Evolutionary conservation across 1,139 yeast species (phyloP), one percentile per base, ranked within the genome.

Genomic region (Barnettozyma hawaiiensis): DNA sequence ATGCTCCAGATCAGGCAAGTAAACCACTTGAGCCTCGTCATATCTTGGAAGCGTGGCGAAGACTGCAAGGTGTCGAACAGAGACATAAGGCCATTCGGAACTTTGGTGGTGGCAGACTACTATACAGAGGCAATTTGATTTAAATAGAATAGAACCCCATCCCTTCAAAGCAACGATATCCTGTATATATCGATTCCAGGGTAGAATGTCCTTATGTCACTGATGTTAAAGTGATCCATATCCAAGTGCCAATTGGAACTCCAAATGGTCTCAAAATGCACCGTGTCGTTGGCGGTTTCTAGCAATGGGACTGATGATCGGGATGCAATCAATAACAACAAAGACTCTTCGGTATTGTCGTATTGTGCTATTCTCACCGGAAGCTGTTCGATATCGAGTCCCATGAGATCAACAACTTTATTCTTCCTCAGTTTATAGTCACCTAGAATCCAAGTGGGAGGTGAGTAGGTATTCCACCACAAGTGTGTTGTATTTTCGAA

Each of bases 381-480:
- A 22, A 62, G 44, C 3, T 54, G 47, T 4, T 52, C 49, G 2
- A 56, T 36, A 39, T 63, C 64, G 24, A 62, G 54, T 10, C 70
- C 69, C 52, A 66, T 60, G 18, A 73, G 55, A 49, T 66, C 70
- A 7, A 64, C 51, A n/a, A 67, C 60, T 39, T 59, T 56, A 40
- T 66, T 58, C 1, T 44, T 42, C 19, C 51, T 58, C 7, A 44
- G 51, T 10, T 43, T 47, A 10, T 49, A 27, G 4, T 41, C 41
- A 3, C 83, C 85, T 38, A 86, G 64, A 45, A 90, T 59, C 95
- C 96, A 90, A 3, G 86, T 73, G 0, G 98, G 97, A 0, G 97
- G 97, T 2, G 89, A 75, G 57, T 90, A 92, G 0, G 97, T 87
- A 59, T 90, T 80, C 97, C 97, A 92, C 92, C 95, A 92, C 2